Base-by-base conservation (phyloP, 495 filamentous ascomycete genomes). In the Cercophora samala region DNA sequence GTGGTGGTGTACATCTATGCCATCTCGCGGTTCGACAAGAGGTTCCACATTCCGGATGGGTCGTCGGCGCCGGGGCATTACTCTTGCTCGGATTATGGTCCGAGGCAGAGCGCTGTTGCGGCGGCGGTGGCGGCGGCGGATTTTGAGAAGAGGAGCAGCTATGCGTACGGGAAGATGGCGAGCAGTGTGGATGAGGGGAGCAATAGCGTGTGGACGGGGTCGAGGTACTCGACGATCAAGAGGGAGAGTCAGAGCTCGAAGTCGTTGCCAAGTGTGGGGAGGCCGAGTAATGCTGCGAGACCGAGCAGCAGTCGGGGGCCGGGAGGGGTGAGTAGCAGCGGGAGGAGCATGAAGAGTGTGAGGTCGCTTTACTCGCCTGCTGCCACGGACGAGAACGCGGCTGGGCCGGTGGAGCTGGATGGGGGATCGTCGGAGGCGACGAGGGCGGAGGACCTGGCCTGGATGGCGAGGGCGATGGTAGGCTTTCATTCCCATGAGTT, bases 1-100 rank as follows among this genome's bases (percentile, higher is more conserved):
- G 51, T 88, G 11, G 85, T 93, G n/a, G 82, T 94, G 0, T 76
- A 76, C 4, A 67, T 88, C 3, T 93, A 89, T 74, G 80, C 86
- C 0, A 62, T 90, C 8, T 77, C 78, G 13, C 82, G 91, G 26
- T 84, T 94, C 51, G 93, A 97, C 70, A 82, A 80, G 67, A 82
- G 89, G 3, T 96, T 96, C 75, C 81, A 86, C 66, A 78, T 96
- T 21, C 89, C 89, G 0, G 74, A 86, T 64, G 81, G 80, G 19
- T 70, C 71, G 46, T 70, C 63, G 8, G 70, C 72, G 0, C 76
- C 78, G 0, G 80, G 80, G 0, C 74, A 80, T 62, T 82, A 81
- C 66, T 67, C 64, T 18, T 58, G 24, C 15, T 18, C 22, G 5
- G 58, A 64, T 13, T n/a, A 4, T 3, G 51, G 52, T 2, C 26